These are phyloP conservation scores for Aspergillus cavernicola DNA, from an alignment of 495 filamentous ascomycete species.

Conservation along the genomic window DNA sequence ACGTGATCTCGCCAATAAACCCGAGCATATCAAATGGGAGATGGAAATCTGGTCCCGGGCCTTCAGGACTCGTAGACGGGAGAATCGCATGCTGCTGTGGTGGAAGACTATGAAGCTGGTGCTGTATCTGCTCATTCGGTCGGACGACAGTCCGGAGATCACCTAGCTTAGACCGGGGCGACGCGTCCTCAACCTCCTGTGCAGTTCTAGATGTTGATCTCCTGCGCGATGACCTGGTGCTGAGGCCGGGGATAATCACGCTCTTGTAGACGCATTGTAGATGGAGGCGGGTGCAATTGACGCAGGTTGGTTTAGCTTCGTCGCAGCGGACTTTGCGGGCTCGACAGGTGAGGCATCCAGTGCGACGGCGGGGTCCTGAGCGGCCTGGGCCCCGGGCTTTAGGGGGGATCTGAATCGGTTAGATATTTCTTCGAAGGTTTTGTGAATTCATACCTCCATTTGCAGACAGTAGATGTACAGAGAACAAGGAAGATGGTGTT, in stretches of 20 bases:
- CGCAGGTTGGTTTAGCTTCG: slow-evolving; percentile 36
- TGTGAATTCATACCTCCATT: slow-evolving; percentile 1
- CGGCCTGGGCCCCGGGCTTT: slow-evolving; percentile 36
- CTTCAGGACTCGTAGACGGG: neutral
- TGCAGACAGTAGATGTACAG: neutral
- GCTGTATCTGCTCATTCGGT: slow-evolving; percentile 17
- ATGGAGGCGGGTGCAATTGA: slow-evolving; percentile 37
- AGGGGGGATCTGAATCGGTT: slow-evolving; percentile 22
- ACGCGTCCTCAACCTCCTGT: slow-evolving; percentile 9
- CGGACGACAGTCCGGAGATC: slow-evolving; percentile 31
- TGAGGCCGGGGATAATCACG: slow-evolving; percentile 18
- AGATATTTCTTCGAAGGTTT: neutral
- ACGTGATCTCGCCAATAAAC: slow-evolving; percentile 39
- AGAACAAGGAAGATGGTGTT: neutral
- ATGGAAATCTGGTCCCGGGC: slow-evolving; percentile 4
- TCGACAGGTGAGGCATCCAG: slow-evolving; percentile 44
- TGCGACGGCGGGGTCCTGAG: slow-evolving; percentile 41
- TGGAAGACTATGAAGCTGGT: neutral
- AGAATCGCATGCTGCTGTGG: neutral
- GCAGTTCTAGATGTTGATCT: slow-evolving; percentile 10
- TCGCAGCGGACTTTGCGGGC: slow-evolving; percentile 46
- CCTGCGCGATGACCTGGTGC: slow-evolving; percentile 10
- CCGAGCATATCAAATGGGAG: slow-evolving; percentile 36
- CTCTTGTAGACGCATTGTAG: slow-evolving; percentile 33
- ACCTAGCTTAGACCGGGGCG: neutral